phyloP scores from a whole-genome alignment of 805 yeast genomes.

The Metschnikowia aberdeeniae region DNA sequence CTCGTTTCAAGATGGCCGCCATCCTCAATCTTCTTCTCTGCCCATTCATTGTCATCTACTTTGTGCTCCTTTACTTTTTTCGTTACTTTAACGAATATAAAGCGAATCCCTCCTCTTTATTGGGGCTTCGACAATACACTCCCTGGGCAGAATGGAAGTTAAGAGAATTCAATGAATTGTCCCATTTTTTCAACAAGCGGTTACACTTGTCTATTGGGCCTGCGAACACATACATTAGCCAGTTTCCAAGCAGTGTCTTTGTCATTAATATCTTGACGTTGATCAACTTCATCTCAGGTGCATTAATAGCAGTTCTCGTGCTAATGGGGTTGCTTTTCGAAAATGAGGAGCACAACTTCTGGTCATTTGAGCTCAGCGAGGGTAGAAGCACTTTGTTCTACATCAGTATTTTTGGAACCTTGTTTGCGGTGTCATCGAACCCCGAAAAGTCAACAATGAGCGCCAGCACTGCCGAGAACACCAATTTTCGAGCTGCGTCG shows the following conservation, averaged over 20 bases:
- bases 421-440: constrained; percentile 79
- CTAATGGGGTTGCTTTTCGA: constrained; percentile 68
- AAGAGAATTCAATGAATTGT: constrained; percentile 89
- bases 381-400: constrained; percentile 83
- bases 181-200: constrained; percentile 80
- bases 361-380: constrained; percentile 81
- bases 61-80: constrained; percentile 78
- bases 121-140: constrained; percentile 74
- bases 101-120: constrained; percentile 76
- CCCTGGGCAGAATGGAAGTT: constrained; percentile 95
- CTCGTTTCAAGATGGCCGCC: constrained; percentile 86
- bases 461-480: constrained; percentile 22
- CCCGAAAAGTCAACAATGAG: constrained; percentile 37
- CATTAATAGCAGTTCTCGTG: constrained; percentile 77
- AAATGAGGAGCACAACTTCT: constrained; percentile 72
- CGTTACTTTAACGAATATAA: constrained; percentile 90
- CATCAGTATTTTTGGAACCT: constrained; percentile 81
- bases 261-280: constrained; percentile 35
- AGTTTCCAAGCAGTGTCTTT: constrained; percentile 76
- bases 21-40: constrained; percentile 75
- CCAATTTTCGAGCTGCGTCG: constrained; percentile 23
- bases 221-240: constrained; percentile 80
- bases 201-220: constrained; percentile 71
- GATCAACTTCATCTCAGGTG: constrained; percentile 69
- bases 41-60: constrained; percentile 82